phyloP scores from a whole-genome alignment of 2,329 filamentous ascomycete species.

The Pseudogymnoascus sp. region DNA sequence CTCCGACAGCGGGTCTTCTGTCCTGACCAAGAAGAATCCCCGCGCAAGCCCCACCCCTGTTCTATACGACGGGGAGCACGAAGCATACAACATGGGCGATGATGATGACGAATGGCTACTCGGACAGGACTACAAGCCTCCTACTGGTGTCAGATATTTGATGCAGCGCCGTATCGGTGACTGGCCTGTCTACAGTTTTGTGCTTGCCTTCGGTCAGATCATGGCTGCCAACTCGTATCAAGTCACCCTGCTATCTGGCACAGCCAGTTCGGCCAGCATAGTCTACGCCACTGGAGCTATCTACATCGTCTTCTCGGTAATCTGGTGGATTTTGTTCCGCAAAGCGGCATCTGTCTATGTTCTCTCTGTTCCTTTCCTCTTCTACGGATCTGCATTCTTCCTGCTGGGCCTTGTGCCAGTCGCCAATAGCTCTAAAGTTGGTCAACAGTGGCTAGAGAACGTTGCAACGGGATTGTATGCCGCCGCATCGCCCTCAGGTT shows the following conservation, averaged over 20 bases:
- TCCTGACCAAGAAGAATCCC: not conserved
- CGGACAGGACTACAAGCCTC: constrained; percentile 43
- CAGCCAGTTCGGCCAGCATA: constrained; percentile 50
- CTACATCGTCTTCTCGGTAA: constrained; percentile 48
- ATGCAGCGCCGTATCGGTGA: constrained; percentile 52
- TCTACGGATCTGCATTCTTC: constrained; percentile 57
- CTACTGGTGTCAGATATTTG: constrained; percentile 46
- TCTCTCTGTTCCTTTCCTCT: constrained; percentile 53
- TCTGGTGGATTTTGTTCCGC: constrained; percentile 59
- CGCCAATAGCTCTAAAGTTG: constrained; percentile 25
- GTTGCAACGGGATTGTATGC: constrained; percentile 56
- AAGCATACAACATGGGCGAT: not conserved
- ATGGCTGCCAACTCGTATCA: constrained; percentile 62
- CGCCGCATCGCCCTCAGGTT: constrained; percentile 54
- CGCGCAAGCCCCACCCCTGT: not conserved
- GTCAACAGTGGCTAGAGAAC: constrained; percentile 49
- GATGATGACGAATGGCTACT: constrained; percentile 50
- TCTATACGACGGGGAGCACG: not conserved
- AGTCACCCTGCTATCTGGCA: constrained; percentile 58
- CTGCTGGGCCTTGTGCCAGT: constrained; percentile 57
- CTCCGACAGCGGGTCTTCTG: not conserved
- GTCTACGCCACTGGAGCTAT: constrained; percentile 54
- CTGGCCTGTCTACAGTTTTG: constrained; percentile 56
- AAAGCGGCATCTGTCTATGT: constrained; percentile 48
- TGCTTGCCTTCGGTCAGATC: constrained; percentile 53